Conservation (phyloP, 768 basidiomycete species). For the Rhodotorula paludigena region DNA sequence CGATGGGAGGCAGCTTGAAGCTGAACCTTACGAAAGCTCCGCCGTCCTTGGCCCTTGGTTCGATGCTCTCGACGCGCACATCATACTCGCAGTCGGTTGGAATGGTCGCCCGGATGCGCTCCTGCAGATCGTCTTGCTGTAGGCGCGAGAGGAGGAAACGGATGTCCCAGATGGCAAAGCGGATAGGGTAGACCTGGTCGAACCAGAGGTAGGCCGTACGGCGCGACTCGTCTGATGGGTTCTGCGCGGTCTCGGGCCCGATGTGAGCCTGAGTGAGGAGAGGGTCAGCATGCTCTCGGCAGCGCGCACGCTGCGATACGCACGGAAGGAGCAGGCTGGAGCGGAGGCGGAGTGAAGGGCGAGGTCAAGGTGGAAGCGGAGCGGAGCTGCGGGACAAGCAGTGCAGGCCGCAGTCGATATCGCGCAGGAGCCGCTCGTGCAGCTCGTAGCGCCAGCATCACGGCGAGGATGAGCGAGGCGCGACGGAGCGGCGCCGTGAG, state of each 20-base stretch:
- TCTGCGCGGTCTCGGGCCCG: neutral
- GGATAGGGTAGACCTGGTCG: conserved; percentile 21
- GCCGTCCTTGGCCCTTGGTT: conserved; percentile 66
- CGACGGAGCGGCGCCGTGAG: too few relatives aligned
- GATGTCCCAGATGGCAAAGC: conserved; percentile 19
- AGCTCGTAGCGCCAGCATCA: too few relatives aligned
- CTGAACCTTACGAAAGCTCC: conserved; percentile 75
- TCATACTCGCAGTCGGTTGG: conserved; percentile 55
- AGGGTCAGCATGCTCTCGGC: too few relatives aligned
- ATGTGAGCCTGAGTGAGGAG: too few relatives aligned
- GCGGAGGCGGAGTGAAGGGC: too few relatives aligned
- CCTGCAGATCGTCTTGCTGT: conserved; percentile 59
- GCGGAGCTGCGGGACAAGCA: too few relatives aligned
- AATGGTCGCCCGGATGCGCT: conserved; percentile 53
- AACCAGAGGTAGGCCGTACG: neutral
- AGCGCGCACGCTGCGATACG: too few relatives aligned
- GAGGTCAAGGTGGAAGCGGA: too few relatives aligned
- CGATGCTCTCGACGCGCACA: conserved; percentile 61
- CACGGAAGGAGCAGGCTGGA: too few relatives aligned
- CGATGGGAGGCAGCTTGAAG: conserved; percentile 52
- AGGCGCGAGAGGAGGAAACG: conserved; percentile 61
- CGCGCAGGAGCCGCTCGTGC: too few relatives aligned
- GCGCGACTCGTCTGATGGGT: neutral
- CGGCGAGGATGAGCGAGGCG: too few relatives aligned
- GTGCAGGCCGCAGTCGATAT: too few relatives aligned